Base-by-base conservation (phyloP, 805 yeast genomes). In the Pichia rugopelliculosa region DNA sequence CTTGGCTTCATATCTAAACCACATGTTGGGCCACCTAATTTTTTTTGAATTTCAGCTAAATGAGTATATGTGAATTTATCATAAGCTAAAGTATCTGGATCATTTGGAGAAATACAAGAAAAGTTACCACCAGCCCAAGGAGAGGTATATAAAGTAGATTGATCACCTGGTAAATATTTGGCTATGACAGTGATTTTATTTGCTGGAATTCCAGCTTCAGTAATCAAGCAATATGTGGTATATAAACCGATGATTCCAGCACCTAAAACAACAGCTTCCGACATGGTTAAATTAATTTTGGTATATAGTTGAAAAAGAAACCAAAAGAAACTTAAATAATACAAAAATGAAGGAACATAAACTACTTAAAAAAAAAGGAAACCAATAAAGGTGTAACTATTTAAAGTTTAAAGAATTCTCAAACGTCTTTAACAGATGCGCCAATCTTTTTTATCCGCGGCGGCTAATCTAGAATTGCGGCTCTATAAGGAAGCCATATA, bases 81-180 rank as follows among this genome's bases (percentile, higher is more conserved):
- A 55, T 68, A 79, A 4, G 59, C 59, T 44, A 81, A 56, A 0
- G 76, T 69, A n/a, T 65, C 70, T 2, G 62, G 62, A 53, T 80
- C 85, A 50, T 74, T 71, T 2, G 81, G 84, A 0, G 86, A 74
- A 41, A 83, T 81, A 51, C 76, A 70, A 3, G 80, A 73, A 57
- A 77, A 78, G 58, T 79, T 78, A 8, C 80, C 83, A 23, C 84
- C 84, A 0, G 95, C 95, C 76, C 84, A 83, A 0, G 95, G 95
- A 0, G 90, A 83, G 1, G 95, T 80, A 62, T 82, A 87, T 43
- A 76, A 70, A 48, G 77, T 76, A 4, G 88, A 79, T 53, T 79
- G 83, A 58, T 87, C 95, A 5, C 95, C 95, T 3, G 95, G 95
- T 36, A 82, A 62, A 55, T 73, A 76, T 57, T 83, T 77, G 8